A percentile compares a stretch with the other conserved stretches of the same genome.
phyloP scores from a whole-genome alignment of 1,284 basidiomycete species.

The Heterobasidion irregulare region DNA sequence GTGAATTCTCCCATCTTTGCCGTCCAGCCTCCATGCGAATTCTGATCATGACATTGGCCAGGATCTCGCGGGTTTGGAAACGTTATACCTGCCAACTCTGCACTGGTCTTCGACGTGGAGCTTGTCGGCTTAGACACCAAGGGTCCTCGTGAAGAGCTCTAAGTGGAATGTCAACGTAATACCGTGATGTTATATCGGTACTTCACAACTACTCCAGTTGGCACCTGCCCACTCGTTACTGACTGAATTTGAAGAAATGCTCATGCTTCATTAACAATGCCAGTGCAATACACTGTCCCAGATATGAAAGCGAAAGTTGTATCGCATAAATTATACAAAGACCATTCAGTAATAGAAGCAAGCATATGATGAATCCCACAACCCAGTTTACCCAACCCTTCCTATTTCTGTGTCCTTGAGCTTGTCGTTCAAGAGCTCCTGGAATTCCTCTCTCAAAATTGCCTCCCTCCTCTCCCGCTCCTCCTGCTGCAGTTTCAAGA shows the following conservation, averaged over 20 bases:
- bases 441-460: conserved; percentile 71
- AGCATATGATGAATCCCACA: no score
- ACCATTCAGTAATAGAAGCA: no score
- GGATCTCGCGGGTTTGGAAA: conserved; percentile 71
- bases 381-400: neutral
- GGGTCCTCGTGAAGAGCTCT: conserved; percentile 30
- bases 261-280: no score
- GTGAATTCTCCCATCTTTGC: conserved; percentile 34
- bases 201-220: no score
- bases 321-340: neutral
- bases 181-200: neutral
- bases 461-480: conserved; percentile 87
- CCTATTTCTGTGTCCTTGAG: conserved; percentile 32
- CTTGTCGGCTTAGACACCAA: conserved; percentile 45
- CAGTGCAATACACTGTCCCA: no score
- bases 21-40: no score
- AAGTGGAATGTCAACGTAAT: neutral
- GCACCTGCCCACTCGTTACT: no score
- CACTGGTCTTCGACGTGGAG: conserved; percentile 87
- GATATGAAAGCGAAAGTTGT: neutral
- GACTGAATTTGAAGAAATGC: no score
- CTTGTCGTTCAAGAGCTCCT: conserved; percentile 68
- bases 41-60: conserved; percentile 18
- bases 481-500: conserved; percentile 88
- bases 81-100: conserved; percentile 78